Conservation (phyloP, 1,284 basidiomycete genomes). For the Agaricales sp. region DNA sequence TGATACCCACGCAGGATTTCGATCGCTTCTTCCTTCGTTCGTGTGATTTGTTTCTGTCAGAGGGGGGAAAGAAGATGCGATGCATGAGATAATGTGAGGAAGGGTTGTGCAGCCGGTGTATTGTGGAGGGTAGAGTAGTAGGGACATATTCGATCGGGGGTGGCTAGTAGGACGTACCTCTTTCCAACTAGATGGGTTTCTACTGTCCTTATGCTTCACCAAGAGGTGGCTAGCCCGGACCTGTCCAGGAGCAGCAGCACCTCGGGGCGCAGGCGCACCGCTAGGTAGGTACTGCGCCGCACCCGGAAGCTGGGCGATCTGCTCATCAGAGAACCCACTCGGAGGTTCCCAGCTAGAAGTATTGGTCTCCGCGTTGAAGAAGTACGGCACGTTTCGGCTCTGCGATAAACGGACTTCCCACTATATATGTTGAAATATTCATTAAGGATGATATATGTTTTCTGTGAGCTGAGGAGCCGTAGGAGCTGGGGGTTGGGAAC, state of each 20-base stretch:
- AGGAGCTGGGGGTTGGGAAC: no score
- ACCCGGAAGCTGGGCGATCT: slow-evolving; percentile 62
- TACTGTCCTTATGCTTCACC: slow-evolving; percentile 84
- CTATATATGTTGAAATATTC: no score
- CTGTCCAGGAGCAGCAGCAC: slow-evolving; percentile 31
- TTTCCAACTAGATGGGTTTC: slow-evolving; percentile 88
- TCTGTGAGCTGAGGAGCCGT: no score
- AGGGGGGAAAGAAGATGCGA: slow-evolving; percentile 1
- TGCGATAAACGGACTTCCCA: slow-evolving; percentile 85
- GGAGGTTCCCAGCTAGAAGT: slow-evolving; percentile 84
- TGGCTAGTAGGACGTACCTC: slow-evolving; percentile 45
- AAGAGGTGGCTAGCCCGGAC: slow-evolving; percentile 93
- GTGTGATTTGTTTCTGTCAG: slow-evolving; percentile 74
- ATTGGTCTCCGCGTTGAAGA: slow-evolving; percentile 67
- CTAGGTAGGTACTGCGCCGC: slow-evolving; percentile 39
- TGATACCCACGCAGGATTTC: slow-evolving; percentile 61
- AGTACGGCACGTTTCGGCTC: slow-evolving; percentile 80
- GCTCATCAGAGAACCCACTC: slow-evolving; percentile 46
- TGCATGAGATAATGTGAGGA: slow-evolving; percentile 1
- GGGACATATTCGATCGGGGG: background rate
- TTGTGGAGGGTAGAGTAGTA: background rate
- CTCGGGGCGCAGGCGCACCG: background rate
- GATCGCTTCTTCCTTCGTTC: slow-evolving; percentile 85
- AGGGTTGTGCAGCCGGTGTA: background rate
- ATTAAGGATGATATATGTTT: no score